These are phyloP conservation scores for Skeletonema menzelii DNA, from an alignment of 108 stramenopile genomes.

Conservation along the genomic window DNA sequence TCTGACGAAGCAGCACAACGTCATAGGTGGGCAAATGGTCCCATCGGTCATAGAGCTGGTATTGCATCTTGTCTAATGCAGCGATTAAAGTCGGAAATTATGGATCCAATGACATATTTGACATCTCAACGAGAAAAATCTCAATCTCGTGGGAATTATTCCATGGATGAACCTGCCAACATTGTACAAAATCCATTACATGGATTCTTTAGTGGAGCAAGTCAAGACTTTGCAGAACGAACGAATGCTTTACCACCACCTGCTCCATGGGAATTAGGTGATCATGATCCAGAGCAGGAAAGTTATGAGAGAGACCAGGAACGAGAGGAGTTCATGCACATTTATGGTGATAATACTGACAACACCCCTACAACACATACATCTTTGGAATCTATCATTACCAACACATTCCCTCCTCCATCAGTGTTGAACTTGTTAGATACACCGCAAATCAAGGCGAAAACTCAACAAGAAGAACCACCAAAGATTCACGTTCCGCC, in stretches of 20 bases:
- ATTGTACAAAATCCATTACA: slow-evolving; percentile 41
- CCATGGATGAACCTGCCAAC: slow-evolving; percentile 13
- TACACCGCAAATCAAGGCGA: slow-evolving; percentile 7
- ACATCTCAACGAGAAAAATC: slow-evolving; percentile 60
- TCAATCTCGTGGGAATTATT: not conserved
- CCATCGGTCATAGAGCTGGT: slow-evolving; percentile 61
- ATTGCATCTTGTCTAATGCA: slow-evolving; percentile 72
- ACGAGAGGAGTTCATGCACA: slow-evolving; percentile 30
- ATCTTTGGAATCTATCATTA: not conserved
- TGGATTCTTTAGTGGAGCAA: slow-evolving; percentile 8
- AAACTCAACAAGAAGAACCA: not conserved
- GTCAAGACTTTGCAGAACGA: not conserved
- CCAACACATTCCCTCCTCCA: slow-evolving; percentile 23
- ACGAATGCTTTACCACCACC: slow-evolving; percentile 15
- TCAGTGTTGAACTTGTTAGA: slow-evolving; percentile 27
- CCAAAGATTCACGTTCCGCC: not conserved
- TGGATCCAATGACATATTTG: slow-evolving; percentile 66
- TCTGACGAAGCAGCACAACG: not conserved
- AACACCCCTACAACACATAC: not conserved
- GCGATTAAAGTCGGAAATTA: slow-evolving; percentile 63
- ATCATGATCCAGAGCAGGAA: slow-evolving; percentile 30
- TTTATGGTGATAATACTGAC: slow-evolving; percentile 15
- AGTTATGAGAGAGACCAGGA: slow-evolving; percentile 30
- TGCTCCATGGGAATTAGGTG: slow-evolving; percentile 47
- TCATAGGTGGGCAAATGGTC: slow-evolving; percentile 35